Evolutionary conservation across 768 basidiomycete genomes (phyloP).

Genomic region (Leccinum subgranulosum): DNA sequence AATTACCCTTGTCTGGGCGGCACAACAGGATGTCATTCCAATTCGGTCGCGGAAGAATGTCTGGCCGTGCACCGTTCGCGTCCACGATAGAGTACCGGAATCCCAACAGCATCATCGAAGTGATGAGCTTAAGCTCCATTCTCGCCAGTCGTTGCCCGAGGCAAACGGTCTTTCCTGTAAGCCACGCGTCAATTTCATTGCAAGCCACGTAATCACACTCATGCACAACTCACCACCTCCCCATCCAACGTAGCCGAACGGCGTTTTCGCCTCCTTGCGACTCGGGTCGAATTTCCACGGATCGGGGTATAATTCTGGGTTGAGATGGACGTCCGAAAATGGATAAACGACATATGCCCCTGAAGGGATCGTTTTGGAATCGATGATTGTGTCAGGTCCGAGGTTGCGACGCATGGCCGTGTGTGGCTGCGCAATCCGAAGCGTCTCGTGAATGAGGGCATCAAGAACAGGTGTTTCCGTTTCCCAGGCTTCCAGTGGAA

Average conservation of each 20-base stretch:
- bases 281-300: constrained; percentile 76
- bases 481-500: constrained; percentile 73
- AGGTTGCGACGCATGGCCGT: constrained; percentile 78
- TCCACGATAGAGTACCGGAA: constrained; percentile 62
- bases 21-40: constrained; percentile 78
- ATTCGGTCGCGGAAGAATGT: constrained; percentile 56
- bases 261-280: constrained; percentile 46
- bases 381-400: constrained; percentile 67
- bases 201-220: constrained; percentile 16
- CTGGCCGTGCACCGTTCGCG: constrained; percentile 41
- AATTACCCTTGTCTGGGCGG: constrained; percentile 54
- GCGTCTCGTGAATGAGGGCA: constrained; percentile 70
- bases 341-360: constrained; percentile 78
- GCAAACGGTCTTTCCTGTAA: constrained; percentile 63
- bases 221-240: constrained; percentile 60
- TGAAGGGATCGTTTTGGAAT: constrained; percentile 65
- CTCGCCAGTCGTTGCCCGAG: constrained; percentile 74
- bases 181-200: constrained; percentile 7
- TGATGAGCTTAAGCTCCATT: constrained; percentile 68
- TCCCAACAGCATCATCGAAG: constrained; percentile 63
- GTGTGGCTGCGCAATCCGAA: constrained; percentile 76
- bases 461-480: constrained; percentile 66
- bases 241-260: constrained; percentile 72
- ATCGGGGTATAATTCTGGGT: constrained; percentile 67
- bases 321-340: constrained; percentile 75